Evolutionary conservation across 2,329 filamentous ascomycete genomes (phyloP).

Genomic region (Torrubiellomyces zombiae): DNA sequence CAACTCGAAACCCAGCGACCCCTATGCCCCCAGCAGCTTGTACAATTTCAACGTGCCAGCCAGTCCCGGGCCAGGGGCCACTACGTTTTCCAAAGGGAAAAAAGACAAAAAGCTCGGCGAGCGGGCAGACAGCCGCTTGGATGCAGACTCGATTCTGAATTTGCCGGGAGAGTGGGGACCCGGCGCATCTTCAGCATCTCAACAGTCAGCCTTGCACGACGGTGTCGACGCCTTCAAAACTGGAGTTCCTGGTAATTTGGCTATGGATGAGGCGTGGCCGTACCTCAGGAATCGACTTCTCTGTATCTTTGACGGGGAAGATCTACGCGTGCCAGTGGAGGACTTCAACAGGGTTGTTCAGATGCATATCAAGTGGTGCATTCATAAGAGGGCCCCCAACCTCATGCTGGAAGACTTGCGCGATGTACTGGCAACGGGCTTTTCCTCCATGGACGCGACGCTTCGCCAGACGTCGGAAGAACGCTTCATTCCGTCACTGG

Average conservation of each 20-base stretch:
- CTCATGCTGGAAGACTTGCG: conserved; percentile 60
- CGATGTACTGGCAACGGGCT: conserved; percentile 65
- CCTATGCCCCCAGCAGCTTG: conserved; percentile 55
- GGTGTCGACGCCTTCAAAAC: conserved; percentile 37
- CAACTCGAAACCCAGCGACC: conserved; percentile 61
- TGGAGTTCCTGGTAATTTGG: conserved; percentile 50
- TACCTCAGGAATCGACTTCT: conserved; percentile 60
- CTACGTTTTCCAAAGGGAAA: conserved; percentile 64
- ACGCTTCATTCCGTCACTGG: conserved; percentile 72
- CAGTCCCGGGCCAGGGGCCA: conserved; percentile 48
- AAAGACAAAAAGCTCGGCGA: conserved; percentile 75
- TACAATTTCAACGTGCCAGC: conserved; percentile 65
- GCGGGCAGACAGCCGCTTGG: conserved; percentile 33
- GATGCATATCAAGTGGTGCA: conserved; percentile 62
- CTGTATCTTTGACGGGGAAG: conserved; percentile 67
- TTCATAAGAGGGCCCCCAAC: conserved; percentile 54
- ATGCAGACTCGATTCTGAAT: conserved; percentile 31
- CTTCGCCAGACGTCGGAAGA: conserved; percentile 68
- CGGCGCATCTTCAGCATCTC: conserved; percentile 31
- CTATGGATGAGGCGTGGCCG: conserved; percentile 67
- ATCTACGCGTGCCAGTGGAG: conserved; percentile 63
- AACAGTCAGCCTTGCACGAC: conserved; percentile 31
- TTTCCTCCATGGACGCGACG: conserved; percentile 70
- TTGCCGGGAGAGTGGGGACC: conserved; percentile 31
- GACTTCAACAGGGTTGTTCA: conserved; percentile 70